phyloP scores from a whole-genome alignment of 345 rosid genomes.

The Hirschfeldia incana region DNA sequence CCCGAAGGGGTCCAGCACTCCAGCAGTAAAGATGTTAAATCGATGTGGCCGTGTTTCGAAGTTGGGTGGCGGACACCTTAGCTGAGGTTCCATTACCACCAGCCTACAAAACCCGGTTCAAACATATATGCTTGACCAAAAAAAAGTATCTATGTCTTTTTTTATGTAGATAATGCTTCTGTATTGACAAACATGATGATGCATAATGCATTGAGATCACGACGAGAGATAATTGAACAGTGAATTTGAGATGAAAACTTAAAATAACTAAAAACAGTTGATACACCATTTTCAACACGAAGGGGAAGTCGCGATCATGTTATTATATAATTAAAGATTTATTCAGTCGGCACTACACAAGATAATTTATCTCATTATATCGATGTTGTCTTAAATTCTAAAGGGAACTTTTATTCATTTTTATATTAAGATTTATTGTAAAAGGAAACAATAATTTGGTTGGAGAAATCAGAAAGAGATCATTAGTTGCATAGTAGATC shows the following conservation, averaged over 20 bases:
- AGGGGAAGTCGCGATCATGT: slow-evolving; percentile 17
- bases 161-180: slow-evolving; percentile 18
- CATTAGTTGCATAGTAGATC: background rate
- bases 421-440: background rate
- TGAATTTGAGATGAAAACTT: slow-evolving; percentile 22
- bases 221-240: slow-evolving; percentile 34
- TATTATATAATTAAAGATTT: slow-evolving; percentile 3
- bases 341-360: slow-evolving; percentile 24
- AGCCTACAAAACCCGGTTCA: too few species aligned
- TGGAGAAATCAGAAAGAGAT: background rate
- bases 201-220: slow-evolving; percentile 30
- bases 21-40: too few species aligned
- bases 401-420: slow-evolving; percentile 8
- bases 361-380: slow-evolving; percentile 21
- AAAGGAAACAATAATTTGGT: slow-evolving; percentile 1
- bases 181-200: slow-evolving; percentile 42
- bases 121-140: background rate
- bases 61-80: too few species aligned
- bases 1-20: too few species aligned
- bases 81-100: too few species aligned
- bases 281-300: slow-evolving; percentile 29
- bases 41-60: too few species aligned
- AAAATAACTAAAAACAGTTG: slow-evolving; percentile 32
- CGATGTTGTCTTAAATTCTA: slow-evolving; percentile 10
- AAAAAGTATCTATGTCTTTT: background rate